phyloP scores from a whole-genome alignment of 371 early-diverging fungal genomes.

The Gilbertella persicaria region DNA sequence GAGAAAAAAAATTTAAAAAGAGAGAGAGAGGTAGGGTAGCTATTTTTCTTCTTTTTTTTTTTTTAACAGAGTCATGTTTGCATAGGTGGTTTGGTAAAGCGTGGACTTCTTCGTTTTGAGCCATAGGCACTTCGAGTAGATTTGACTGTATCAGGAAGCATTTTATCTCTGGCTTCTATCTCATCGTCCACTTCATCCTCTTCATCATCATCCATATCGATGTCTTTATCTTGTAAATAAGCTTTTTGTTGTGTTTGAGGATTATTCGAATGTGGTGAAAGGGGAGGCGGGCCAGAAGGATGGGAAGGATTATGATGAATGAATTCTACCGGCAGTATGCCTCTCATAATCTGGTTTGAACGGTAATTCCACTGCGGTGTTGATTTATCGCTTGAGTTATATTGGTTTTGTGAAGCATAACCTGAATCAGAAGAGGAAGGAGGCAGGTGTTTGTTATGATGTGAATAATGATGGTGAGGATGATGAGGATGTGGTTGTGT shows the following conservation, averaged over 20 bases:
- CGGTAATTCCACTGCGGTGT: conserved; percentile 9
- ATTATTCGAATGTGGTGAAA: no score
- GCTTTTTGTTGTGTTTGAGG: neutral
- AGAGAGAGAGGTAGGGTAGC: neutral
- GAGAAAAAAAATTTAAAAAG: neutral
- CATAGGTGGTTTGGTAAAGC: conserved; percentile 2
- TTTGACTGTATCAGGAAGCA: neutral
- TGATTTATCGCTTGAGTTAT: neutral
- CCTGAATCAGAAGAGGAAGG: conserved; percentile 17
- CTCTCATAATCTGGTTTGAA: conserved; percentile 26
- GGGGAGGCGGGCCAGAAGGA: no score
- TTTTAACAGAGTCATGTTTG: neutral
- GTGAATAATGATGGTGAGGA: neutral
- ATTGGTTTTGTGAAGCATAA: conserved; percentile 12
- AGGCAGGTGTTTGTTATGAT: conserved; percentile 1
- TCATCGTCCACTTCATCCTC: neutral
- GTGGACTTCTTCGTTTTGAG: conserved; percentile 7
- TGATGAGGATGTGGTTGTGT: conserved; percentile 4
- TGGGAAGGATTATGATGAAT: neutral
- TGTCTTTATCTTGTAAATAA: neutral
- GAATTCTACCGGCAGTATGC: conserved; percentile 28
- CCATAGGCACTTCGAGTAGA: neutral
- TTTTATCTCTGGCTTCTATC: neutral
- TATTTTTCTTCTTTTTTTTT: no score
- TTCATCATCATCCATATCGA: neutral